Percentiles rank a stretch among this genome's conserved stretches.
phyloP scores from a whole-genome alignment of 2,329 filamentous ascomycete genomes.

The Pochonia chlamydosporia region DNA sequence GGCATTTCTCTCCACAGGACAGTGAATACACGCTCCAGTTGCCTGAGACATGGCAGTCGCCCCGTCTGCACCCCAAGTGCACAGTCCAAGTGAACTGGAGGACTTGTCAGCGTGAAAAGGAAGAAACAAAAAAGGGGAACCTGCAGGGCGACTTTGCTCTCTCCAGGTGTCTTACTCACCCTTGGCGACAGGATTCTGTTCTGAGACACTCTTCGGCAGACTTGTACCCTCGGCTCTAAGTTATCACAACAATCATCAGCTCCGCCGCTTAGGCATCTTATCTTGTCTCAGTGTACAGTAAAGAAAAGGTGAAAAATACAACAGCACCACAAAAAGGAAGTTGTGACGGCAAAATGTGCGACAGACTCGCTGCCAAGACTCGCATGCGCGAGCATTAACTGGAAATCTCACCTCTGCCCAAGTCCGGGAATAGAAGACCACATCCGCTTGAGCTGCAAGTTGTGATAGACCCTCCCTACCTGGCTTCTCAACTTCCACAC shows the following conservation, averaged over 20 bases:
- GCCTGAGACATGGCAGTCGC: constrained; percentile 27
- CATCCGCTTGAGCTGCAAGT: constrained; percentile 57
- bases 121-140: not conserved
- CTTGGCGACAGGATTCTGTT: constrained; percentile 33
- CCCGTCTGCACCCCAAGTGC: constrained; percentile 55
- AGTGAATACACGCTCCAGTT: constrained; percentile 22
- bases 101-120: constrained; percentile 1
- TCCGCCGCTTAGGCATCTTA: not conserved
- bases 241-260: constrained; percentile 1
- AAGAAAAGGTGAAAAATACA: not conserved
- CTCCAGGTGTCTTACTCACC: constrained; percentile 31
- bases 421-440: constrained; percentile 66
- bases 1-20: constrained; percentile 32
- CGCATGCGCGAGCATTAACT: not conserved
- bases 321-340: not conserved
- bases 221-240: constrained; percentile 31
- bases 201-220: constrained; percentile 47
- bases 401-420: constrained; percentile 58
- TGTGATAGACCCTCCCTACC: constrained; percentile 51
- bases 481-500: constrained; percentile 70
- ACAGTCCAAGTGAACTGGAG: constrained; percentile 41
- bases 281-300: not conserved
- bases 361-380: not conserved
- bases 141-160: constrained; percentile 7
- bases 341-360: not conserved